These are phyloP conservation scores for Pisolithus thermaeus DNA, from an alignment of 1,284 basidiomycete species.

Conservation along the genomic window DNA sequence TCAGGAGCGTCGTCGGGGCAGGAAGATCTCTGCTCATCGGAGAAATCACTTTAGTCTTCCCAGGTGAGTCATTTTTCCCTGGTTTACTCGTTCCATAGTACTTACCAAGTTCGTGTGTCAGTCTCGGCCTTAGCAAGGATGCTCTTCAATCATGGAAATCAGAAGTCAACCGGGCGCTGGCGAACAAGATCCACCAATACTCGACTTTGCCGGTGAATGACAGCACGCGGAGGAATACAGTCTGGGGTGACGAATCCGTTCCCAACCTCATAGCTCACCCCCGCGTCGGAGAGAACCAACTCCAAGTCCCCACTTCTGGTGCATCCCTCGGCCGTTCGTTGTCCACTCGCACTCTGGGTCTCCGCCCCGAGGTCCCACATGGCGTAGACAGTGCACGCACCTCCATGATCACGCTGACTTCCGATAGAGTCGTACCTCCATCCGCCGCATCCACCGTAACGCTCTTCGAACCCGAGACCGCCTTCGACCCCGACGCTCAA, in stretches of 20 bases:
- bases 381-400: constrained; percentile 44
- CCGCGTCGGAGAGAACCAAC: constrained; percentile 32
- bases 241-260: constrained; percentile 40
- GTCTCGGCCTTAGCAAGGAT: constrained; percentile 60
- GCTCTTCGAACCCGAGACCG: constrained; percentile 43
- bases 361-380: constrained; percentile 44
- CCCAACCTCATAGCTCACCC: constrained; percentile 31
- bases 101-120: constrained; percentile 21
- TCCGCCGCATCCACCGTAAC: constrained; percentile 57
- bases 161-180: constrained; percentile 45
- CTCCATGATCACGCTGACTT: constrained; percentile 41
- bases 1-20: constrained; percentile 29
- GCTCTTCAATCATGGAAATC: constrained; percentile 49
- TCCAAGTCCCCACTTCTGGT: constrained; percentile 17
- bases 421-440: constrained; percentile 25
- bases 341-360: constrained; percentile 43
- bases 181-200: constrained; percentile 35
- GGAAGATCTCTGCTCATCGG: constrained; percentile 48
- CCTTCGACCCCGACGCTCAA: constrained; percentile 45
- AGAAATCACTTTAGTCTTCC: constrained; percentile 59
- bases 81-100: not conserved
- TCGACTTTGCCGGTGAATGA: constrained; percentile 36
- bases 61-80: constrained; percentile 36
- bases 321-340: constrained; percentile 31
- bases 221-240: constrained; percentile 40